Conservation (phyloP, 148 eudicot species). For the Arbutus unedo region DNA sequence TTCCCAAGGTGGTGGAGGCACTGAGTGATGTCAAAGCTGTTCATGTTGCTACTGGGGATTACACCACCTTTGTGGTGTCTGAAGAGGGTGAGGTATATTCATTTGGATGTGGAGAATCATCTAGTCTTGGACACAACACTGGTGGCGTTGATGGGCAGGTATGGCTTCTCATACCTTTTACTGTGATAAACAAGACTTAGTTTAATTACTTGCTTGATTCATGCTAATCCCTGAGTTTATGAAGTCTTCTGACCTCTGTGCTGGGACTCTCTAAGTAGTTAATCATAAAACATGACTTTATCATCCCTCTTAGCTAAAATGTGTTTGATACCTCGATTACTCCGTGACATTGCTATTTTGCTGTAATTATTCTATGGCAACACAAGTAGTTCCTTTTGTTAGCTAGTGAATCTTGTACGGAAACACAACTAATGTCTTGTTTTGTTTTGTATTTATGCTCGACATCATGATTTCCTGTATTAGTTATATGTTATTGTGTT, state of each 20-base stretch:
- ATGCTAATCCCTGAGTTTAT: not conserved
- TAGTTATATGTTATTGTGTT: not conserved
- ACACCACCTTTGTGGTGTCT: conserved; percentile 85
- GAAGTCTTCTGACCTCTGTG: not conserved
- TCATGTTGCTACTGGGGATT: conserved; percentile 91
- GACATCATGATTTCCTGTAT: not conserved
- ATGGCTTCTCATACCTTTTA: conserved; percentile 1
- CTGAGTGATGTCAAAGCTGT: conserved; percentile 71
- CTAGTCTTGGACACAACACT: conserved; percentile 77
- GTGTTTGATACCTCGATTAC: not conserved
- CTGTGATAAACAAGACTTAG: no score
- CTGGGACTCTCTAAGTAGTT: not conserved
- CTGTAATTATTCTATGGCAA: not conserved
- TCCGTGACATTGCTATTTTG: not conserved
- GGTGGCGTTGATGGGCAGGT: conserved; percentile 64
- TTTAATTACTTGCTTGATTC: no score
- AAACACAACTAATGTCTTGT: no score
- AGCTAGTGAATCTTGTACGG: no score
- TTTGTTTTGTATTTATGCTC: not conserved
- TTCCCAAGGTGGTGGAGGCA: conserved; percentile 84
- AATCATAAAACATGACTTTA: not conserved
- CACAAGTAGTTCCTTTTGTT: not conserved
- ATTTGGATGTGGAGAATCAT: conserved; percentile 91
- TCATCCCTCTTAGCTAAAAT: no score
- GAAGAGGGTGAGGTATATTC: conserved; percentile 79